phyloP scores from a whole-genome alignment of 306 rosid genomes.

The Rubus parviflorus region DNA sequence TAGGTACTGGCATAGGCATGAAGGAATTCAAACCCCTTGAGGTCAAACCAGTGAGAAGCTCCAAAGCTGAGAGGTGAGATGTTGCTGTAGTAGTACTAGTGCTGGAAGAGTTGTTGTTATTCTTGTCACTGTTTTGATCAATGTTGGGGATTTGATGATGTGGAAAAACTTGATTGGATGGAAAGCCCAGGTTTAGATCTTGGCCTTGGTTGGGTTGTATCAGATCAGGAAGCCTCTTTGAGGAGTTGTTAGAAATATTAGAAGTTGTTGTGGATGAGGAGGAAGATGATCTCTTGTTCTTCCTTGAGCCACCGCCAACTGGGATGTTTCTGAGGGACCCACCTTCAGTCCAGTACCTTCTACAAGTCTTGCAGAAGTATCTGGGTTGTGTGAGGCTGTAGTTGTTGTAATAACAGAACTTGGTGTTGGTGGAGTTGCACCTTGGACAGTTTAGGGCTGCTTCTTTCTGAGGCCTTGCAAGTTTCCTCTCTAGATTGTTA shows the following conservation, averaged over 20 bases:
- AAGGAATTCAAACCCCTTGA: slow-evolving; percentile 61
- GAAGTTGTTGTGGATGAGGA: slow-evolving; percentile 12
- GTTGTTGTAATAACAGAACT: slow-evolving; percentile 88
- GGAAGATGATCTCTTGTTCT: slow-evolving; percentile 61
- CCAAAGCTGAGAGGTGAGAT: slow-evolving; percentile 58
- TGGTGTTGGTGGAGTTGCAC: slow-evolving; percentile 77
- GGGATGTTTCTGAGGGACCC: slow-evolving; percentile 86
- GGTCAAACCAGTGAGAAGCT: slow-evolving; percentile 60
- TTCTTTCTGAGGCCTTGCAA: slow-evolving; percentile 56
- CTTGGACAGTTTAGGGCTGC: slow-evolving; percentile 78
- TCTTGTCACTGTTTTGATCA: slow-evolving; percentile 16
- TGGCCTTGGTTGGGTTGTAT: slow-evolving; percentile 33
- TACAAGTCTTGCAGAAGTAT: slow-evolving; percentile 81
- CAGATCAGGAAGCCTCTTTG: slow-evolving; percentile 49
- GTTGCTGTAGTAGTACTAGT: slow-evolving; percentile 15
- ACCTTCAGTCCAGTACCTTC: slow-evolving; percentile 93
- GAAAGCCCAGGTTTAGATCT: slow-evolving; percentile 64
- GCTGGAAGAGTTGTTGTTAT: slow-evolving; percentile 13
- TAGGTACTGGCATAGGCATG: slow-evolving; percentile 40
- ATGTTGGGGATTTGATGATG: slow-evolving; percentile 32
- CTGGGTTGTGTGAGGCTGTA: slow-evolving; percentile 85
- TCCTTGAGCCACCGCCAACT: slow-evolving; percentile 82
- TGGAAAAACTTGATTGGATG: slow-evolving; percentile 19
- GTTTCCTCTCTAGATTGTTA: slow-evolving; percentile 36
- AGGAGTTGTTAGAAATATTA: slow-evolving; percentile 1